Evolutionary conservation across 345 rosid species (phyloP).

Genomic region (Boechera stricta): DNA sequence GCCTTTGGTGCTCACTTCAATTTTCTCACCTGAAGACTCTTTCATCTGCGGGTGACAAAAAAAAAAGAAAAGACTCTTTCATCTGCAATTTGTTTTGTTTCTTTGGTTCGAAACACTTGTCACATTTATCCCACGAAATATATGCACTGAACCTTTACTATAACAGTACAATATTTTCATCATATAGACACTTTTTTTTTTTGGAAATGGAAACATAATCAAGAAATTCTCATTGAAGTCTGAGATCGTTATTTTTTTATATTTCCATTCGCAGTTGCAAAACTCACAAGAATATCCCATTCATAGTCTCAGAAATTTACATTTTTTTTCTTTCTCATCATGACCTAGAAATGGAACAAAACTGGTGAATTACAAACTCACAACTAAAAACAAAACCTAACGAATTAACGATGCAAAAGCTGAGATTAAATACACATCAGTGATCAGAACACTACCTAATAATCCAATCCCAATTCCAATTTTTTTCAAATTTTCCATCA

Average conservation of each 20-base stretch:
- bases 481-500: neutral
- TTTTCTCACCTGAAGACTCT: conserved; percentile 27
- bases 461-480: conserved; percentile 23
- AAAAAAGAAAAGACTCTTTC: no score
- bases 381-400: neutral
- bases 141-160: conserved; percentile 11
- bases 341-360: conserved; percentile 22
- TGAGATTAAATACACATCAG: conserved; percentile 4
- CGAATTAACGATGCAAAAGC: conserved; percentile 17
- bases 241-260: neutral
- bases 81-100: neutral
- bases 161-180: conserved; percentile 1
- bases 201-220: neutral
- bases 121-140: conserved; percentile 28
- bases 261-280: neutral
- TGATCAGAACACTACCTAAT: conserved; percentile 11
- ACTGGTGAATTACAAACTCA: conserved; percentile 23
- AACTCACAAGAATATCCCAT: conserved; percentile 5
- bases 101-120: conserved; percentile 28
- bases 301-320: conserved; percentile 24
- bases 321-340: conserved; percentile 1
- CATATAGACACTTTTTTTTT: neutral
- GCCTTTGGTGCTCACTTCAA: conserved; percentile 13
- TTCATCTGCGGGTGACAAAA: neutral
- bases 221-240: neutral